phyloP scores from a whole-genome alignment of 1,284 basidiomycete species.

The Meripilus lineatus region DNA sequence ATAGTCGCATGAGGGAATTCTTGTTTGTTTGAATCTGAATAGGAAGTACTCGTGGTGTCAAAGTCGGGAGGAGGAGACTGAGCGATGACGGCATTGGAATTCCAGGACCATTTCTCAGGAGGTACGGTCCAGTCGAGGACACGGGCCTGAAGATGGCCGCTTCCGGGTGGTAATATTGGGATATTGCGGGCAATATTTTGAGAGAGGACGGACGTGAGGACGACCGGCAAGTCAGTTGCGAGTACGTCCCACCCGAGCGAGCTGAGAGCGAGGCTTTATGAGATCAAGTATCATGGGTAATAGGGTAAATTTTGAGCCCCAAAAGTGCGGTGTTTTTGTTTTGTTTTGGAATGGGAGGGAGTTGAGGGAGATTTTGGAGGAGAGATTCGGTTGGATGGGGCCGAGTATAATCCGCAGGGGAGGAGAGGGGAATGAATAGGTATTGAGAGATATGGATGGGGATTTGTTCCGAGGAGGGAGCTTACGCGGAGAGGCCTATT shows the following conservation, averaged over 20 bases:
- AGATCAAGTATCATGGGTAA: constrained; percentile 5
- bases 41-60: too few relatives aligned
- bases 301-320: not conserved
- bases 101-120: constrained; percentile 53
- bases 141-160: constrained; percentile 43
- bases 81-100: constrained; percentile 35
- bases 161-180: constrained; percentile 32
- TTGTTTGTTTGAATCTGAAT: constrained; percentile 14
- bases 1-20: not conserved
- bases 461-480: constrained; percentile 21
- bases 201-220: constrained; percentile 63
- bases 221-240: constrained; percentile 73
- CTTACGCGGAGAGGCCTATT: constrained; percentile 74
- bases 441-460: too few relatives aligned
- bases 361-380: constrained; percentile 11
- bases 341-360: not conserved
- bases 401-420: constrained; percentile 9
- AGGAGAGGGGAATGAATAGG: too few relatives aligned
- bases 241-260: constrained; percentile 73
- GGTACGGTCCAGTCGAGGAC: constrained; percentile 62
- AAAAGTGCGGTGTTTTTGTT: not conserved
- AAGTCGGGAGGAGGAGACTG: constrained; percentile 23
- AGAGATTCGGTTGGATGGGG: constrained; percentile 9
- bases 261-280: constrained; percentile 57
- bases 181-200: constrained; percentile 60